These are phyloP conservation scores for Takashimella koratensis DNA, from an alignment of 1,284 basidiomycete species.

Conservation along the genomic window DNA sequence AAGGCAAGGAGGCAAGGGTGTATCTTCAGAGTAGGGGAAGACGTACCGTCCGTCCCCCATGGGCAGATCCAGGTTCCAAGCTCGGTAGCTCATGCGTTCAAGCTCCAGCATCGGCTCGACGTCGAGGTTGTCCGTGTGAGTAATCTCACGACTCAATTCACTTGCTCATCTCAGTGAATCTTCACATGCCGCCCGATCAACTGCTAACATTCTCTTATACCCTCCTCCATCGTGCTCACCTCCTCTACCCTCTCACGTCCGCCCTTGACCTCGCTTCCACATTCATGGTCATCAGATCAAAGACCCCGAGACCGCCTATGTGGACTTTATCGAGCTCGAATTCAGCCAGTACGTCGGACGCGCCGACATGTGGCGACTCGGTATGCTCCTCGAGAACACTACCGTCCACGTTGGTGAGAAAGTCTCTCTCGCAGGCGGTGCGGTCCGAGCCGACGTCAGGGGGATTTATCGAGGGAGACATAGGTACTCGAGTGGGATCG, in stretches of 20 bases:
- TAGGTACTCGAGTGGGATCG: conserved; percentile 69
- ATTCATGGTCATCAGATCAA: conserved; percentile 57
- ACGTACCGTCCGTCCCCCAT: conserved; percentile 29
- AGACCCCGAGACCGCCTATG: conserved; percentile 57
- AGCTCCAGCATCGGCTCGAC: conserved; percentile 45
- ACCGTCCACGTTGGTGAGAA: conserved; percentile 61
- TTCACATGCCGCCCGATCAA: no score
- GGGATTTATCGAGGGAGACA: conserved; percentile 55
- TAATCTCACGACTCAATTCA: background rate
- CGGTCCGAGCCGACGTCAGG: conserved; percentile 72
- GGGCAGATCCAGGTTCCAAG: conserved; percentile 45
- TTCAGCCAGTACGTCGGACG: conserved; percentile 91
- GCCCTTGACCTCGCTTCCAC: conserved; percentile 39
- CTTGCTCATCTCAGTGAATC: no score
- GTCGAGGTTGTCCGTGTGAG: conserved; percentile 44
- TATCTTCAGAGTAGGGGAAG: conserved; percentile 39
- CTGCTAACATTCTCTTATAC: no score
- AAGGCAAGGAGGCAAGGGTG: conserved; percentile 33
- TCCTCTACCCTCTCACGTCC: background rate
- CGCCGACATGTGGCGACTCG: conserved; percentile 88
- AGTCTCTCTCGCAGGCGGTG: conserved; percentile 53
- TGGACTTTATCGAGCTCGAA: conserved; percentile 79
- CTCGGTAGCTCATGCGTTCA: conserved; percentile 41
- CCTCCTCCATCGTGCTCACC: background rate
- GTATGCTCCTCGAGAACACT: conserved; percentile 59